phyloP scores from a whole-genome alignment of 1,139 yeast species.

The Candida sanyaensis region DNA sequence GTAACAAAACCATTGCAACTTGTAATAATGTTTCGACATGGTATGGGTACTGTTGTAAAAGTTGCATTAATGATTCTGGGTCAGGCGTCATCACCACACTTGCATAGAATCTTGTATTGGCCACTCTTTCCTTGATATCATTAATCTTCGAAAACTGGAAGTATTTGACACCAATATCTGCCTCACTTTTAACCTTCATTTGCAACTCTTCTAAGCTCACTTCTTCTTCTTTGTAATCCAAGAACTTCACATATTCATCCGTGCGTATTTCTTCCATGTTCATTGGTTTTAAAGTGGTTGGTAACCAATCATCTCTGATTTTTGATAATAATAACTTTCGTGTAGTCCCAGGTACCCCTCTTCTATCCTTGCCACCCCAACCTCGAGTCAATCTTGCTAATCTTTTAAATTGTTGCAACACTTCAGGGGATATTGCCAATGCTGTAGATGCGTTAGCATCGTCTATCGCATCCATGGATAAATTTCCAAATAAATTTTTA shows the following conservation, averaged over 20 bases:
- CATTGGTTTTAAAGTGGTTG: constrained; percentile 65
- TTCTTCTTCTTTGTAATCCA: constrained; percentile 46
- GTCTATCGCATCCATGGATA: constrained; percentile 66
- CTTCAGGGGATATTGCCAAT: constrained; percentile 63
- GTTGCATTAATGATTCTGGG: constrained; percentile 62
- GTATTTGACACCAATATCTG: constrained; percentile 52
- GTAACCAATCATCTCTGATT: constrained; percentile 81
- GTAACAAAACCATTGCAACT: constrained; percentile 69
- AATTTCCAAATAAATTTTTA: constrained; percentile 69
- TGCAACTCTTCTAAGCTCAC: constrained; percentile 27
- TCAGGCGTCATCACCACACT: constrained; percentile 71
- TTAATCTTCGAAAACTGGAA: constrained; percentile 51
- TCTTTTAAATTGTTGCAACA: constrained; percentile 61
- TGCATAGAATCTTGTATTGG: constrained; percentile 64
- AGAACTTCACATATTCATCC: constrained; percentile 40
- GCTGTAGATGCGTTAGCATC: constrained; percentile 71
- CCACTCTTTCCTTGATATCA: constrained; percentile 43
- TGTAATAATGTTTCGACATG: constrained; percentile 80
- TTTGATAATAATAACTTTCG: constrained; percentile 69
- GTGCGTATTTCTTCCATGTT: constrained; percentile 56
- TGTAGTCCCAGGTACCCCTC: constrained; percentile 71
- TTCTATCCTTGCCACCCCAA: constrained; percentile 81
- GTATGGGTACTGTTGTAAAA: constrained; percentile 65
- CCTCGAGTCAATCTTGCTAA: constrained; percentile 67
- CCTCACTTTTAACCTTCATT: constrained; percentile 45